These are phyloP conservation scores for Chlorella sp. DNA, from an alignment of 139 green algal species.

Conservation along the genomic window DNA sequence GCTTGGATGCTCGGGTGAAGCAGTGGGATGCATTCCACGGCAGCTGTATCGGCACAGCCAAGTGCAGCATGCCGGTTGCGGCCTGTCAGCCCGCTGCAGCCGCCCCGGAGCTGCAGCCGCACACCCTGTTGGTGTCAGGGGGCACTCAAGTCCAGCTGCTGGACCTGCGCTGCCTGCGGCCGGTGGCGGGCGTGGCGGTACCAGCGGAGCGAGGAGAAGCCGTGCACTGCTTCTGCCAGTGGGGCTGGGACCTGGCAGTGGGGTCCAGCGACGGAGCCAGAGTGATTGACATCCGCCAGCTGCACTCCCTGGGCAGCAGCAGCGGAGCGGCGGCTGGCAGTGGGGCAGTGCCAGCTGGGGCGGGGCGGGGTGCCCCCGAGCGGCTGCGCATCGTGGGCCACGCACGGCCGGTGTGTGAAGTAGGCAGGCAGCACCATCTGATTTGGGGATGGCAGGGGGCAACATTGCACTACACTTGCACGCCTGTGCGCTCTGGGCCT, in stretches of 20 bases:
- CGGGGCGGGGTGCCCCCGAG: background rate
- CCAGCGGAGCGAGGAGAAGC: background rate
- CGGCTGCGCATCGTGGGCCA: slow-evolving; percentile 1
- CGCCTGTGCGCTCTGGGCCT: background rate
- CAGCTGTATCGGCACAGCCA: slow-evolving; percentile 26
- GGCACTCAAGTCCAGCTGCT: slow-evolving; percentile 31
- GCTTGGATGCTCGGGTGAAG: slow-evolving; percentile 27
- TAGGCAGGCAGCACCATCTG: too few relatives aligned
- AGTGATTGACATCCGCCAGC: slow-evolving; percentile 20
- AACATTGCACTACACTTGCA: background rate
- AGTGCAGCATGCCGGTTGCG: background rate
- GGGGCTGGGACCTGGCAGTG: slow-evolving; percentile 15
- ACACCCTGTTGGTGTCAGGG: slow-evolving; percentile 5
- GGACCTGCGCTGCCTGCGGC: slow-evolving; percentile 21
- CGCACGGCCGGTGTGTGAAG: slow-evolving; percentile 10
- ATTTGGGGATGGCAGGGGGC: too few relatives aligned
- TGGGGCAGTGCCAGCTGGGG: background rate
- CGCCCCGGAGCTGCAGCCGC: background rate
- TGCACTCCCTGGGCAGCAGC: background rate
- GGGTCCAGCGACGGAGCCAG: slow-evolving; percentile 8
- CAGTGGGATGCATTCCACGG: slow-evolving; percentile 24
- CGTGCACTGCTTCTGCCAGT: slow-evolving; percentile 24
- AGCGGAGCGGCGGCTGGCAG: background rate
- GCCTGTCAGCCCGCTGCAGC: background rate
- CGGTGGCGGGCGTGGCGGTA: background rate